Conservation (phyloP, 1,284 basidiomycete species). For the Leccinum subspadiceum region DNA sequence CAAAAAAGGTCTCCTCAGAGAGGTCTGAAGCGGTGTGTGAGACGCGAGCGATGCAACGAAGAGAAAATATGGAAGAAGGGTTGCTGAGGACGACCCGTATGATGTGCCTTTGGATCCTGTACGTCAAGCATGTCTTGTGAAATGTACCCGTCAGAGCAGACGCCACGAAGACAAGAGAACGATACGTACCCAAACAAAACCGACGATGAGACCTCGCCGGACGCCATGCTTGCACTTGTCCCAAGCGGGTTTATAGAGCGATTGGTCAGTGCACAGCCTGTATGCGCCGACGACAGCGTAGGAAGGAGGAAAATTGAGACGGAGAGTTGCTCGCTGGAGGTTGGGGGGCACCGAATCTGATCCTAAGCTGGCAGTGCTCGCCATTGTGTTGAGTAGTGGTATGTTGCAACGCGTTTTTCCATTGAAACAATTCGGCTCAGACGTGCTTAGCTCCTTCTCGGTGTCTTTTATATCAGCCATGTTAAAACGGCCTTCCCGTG, state of each 20-base stretch:
- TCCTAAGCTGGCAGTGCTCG: not conserved
- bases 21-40: slow-evolving; percentile 51
- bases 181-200: slow-evolving; percentile 60
- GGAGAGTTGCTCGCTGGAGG: slow-evolving; percentile 50
- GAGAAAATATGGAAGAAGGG: slow-evolving; percentile 38
- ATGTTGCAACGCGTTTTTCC: not conserved
- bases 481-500: not conserved
- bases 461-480: not conserved
- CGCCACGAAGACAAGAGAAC: not conserved
- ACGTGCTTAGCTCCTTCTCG: not conserved
- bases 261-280: slow-evolving; percentile 63
- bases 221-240: slow-evolving; percentile 72
- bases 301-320: slow-evolving; percentile 69
- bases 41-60: slow-evolving; percentile 15
- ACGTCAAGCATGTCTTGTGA: slow-evolving; percentile 57
- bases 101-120: slow-evolving; percentile 61
- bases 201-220: slow-evolving; percentile 58
- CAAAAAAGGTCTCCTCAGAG: slow-evolving; percentile 62
- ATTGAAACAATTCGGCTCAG: not conserved
- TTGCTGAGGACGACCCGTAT: slow-evolving; percentile 62
- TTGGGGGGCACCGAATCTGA: slow-evolving; percentile 38
- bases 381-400: not conserved
- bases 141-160: not conserved
- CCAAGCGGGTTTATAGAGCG: slow-evolving; percentile 69
- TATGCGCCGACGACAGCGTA: slow-evolving; percentile 78